Evolutionary conservation across 2,329 filamentous ascomycete genomes (phyloP).

Genomic region (Aspergillus hiratsukae): DNA sequence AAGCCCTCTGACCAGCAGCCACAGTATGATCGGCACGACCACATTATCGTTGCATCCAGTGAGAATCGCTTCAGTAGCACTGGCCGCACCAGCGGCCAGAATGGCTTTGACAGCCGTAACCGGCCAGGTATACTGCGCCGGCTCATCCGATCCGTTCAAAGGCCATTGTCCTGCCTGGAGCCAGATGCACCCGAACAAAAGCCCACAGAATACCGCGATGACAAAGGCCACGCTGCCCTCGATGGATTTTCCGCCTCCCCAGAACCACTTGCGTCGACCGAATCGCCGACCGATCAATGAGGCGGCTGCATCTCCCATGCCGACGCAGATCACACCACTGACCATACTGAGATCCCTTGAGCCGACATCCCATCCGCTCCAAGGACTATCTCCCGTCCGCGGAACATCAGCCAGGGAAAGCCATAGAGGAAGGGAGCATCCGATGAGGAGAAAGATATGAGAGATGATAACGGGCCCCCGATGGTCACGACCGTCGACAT

Average conservation of each 20-base stretch:
- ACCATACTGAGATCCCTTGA: conserved; percentile 81
- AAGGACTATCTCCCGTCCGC: conserved; percentile 52
- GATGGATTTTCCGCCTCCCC: conserved; percentile 93
- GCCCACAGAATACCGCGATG: conserved; percentile 68
- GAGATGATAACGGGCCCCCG: conserved; percentile 91
- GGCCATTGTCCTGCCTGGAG: conserved; percentile 70
- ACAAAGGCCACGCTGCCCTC: conserved; percentile 83
- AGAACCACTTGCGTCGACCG: conserved; percentile 86
- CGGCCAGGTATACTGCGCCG: conserved; percentile 21
- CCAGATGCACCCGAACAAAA: conserved; percentile 69
- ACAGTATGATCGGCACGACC: conserved; percentile 86
- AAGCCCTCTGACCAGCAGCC: conserved; percentile 82
- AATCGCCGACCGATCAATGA: conserved; percentile 83
- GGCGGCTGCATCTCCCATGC: conserved; percentile 89
- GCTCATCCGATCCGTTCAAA: conserved; percentile 17
- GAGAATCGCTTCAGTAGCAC: conserved; percentile 88
- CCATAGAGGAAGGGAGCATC: conserved; percentile 93
- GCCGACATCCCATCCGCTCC: conserved; percentile 70
- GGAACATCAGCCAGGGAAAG: conserved; percentile 69
- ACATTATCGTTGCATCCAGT: conserved; percentile 99
- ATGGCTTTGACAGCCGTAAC: conserved; percentile 54
- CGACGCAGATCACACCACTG: conserved; percentile 87
- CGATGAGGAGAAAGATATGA: conserved; percentile 92
- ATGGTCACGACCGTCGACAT: conserved; percentile 89
- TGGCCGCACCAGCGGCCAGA: conserved; percentile 72